phyloP scores from a whole-genome alignment of 2,329 filamentous ascomycete genomes.

The Camillea tinctor region DNA sequence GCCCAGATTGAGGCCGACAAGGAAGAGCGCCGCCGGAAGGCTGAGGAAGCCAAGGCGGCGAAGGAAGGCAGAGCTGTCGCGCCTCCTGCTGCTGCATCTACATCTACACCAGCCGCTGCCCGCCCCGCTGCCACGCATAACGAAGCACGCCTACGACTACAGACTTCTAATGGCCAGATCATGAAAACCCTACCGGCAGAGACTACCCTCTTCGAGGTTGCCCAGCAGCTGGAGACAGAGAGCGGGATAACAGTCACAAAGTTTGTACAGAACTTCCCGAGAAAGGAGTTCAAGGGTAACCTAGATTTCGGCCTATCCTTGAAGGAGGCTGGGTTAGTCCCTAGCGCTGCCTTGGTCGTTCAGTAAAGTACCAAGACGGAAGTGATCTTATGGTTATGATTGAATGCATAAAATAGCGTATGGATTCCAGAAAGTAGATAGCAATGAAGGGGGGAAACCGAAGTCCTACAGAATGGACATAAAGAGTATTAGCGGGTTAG shows the following conservation, averaged over 20 bases:
- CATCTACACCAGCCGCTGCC: conserved; percentile 47
- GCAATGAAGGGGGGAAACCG: not conserved
- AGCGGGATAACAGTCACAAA: conserved; percentile 67
- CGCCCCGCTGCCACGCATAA: conserved; percentile 69
- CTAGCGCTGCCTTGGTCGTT: conserved; percentile 85
- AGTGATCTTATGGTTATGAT: not conserved
- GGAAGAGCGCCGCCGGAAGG: conserved; percentile 80
- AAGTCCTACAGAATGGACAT: not conserved
- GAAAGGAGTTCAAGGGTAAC: conserved; percentile 69
- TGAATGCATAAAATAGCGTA: conserved; percentile 24
- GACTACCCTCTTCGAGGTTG: conserved; percentile 91
- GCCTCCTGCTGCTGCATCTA: conserved; percentile 36
- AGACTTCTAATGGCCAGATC: conserved; percentile 72
- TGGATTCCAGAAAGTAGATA: conserved; percentile 7
- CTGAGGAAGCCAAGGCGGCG: conserved; percentile 80
- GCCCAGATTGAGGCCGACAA: conserved; percentile 95
- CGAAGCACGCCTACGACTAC: conserved; percentile 78
- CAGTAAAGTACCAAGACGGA: conserved; percentile 40
- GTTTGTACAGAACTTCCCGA: conserved; percentile 85
- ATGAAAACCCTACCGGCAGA: conserved; percentile 87
- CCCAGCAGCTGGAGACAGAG: conserved; percentile 70
- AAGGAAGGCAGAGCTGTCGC: conserved; percentile 67
- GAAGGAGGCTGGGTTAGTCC: conserved; percentile 87
- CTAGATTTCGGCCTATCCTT: conserved; percentile 84
- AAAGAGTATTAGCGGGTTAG: not conserved